phyloP scores from a whole-genome alignment of 2,329 filamentous ascomycete genomes.

The Neofusicoccum cordaticola region DNA sequence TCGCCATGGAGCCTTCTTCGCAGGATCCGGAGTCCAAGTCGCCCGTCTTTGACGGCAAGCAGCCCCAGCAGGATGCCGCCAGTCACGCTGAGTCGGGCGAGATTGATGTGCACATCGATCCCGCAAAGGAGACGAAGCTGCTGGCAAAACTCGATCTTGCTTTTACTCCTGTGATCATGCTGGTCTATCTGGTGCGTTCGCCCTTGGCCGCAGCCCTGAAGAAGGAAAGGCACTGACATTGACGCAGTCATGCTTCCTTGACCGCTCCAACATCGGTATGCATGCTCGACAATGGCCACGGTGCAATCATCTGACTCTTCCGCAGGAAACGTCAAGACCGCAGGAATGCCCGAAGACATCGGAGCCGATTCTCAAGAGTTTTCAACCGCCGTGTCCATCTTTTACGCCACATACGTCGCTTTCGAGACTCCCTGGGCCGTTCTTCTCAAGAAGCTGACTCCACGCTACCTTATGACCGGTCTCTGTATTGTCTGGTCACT shows the following conservation, averaged over 20 bases:
- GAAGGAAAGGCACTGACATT: neutral
- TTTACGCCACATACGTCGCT: slow-evolving; percentile 52
- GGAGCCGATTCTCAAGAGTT: slow-evolving; percentile 41
- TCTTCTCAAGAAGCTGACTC: slow-evolving; percentile 46
- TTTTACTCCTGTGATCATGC: slow-evolving; percentile 54
- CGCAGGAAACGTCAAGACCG: slow-evolving; percentile 48
- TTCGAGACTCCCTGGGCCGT: slow-evolving; percentile 50
- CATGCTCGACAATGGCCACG: neutral
- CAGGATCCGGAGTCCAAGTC: neutral
- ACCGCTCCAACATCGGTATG: slow-evolving; percentile 53
- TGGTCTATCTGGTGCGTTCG: slow-evolving; percentile 48
- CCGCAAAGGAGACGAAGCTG: slow-evolving; percentile 45
- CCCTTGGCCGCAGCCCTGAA: neutral
- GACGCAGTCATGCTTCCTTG: slow-evolving; percentile 47
- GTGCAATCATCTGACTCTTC: neutral
- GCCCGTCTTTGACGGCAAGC: slow-evolving; percentile 17
- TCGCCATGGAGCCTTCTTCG: neutral
- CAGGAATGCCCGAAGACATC: slow-evolving; percentile 48
- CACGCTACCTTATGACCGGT: slow-evolving; percentile 40
- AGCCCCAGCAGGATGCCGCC: slow-evolving; percentile 18
- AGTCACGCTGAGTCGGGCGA: slow-evolving; percentile 16
- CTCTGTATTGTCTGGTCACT: slow-evolving; percentile 48
- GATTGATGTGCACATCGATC: slow-evolving; percentile 36
- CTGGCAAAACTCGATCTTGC: slow-evolving; percentile 49
- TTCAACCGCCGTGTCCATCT: slow-evolving; percentile 50